Conservation (phyloP, 1,284 basidiomycete species). For the Naganishia sp. region DNA sequence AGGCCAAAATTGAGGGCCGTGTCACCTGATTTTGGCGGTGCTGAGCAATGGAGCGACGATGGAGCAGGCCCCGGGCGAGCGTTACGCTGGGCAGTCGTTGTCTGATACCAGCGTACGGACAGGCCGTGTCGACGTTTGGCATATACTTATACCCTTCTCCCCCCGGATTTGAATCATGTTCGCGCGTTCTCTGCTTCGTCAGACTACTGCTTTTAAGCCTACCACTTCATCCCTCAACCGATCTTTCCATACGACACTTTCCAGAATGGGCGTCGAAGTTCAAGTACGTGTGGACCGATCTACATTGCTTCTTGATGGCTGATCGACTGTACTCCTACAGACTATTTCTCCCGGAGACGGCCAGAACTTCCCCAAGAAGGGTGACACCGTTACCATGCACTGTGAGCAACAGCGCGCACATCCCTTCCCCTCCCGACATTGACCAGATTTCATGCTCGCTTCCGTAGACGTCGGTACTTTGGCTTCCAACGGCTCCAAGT, state of each 20-base stretch:
- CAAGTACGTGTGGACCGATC: conserved; percentile 40
- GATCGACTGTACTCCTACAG: conserved; percentile 32
- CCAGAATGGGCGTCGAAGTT: conserved; percentile 54
- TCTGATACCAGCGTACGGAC: conserved; percentile 3
- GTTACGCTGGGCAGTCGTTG: not conserved
- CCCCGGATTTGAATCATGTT: not conserved
- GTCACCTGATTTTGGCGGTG: too few relatives aligned
- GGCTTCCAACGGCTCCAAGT: conserved; percentile 52
- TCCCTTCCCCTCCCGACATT: not conserved
- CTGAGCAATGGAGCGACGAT: too few relatives aligned
- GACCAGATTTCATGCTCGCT: not conserved
- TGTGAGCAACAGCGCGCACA: conserved; percentile 41
- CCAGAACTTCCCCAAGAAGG: conserved; percentile 53
- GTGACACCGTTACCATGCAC: conserved; percentile 52
- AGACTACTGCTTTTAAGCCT: conserved; percentile 13
- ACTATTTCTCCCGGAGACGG: conserved; percentile 52
- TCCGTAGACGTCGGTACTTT: conserved; percentile 53
- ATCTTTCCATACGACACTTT: conserved; percentile 45
- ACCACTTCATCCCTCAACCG: conserved; percentile 33
- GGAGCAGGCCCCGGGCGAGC: too few relatives aligned
- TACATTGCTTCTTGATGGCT: not conserved
- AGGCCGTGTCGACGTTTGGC: not conserved
- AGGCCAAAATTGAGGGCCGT: too few relatives aligned
- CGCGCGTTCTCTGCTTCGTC: conserved; percentile 17
- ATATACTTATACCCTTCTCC: conserved; percentile 8